Evolutionary conservation across 495 filamentous ascomycete species (phyloP), one percentile per base, ranked within the genome.

Genomic region (Hypoxylon rickii): DNA sequence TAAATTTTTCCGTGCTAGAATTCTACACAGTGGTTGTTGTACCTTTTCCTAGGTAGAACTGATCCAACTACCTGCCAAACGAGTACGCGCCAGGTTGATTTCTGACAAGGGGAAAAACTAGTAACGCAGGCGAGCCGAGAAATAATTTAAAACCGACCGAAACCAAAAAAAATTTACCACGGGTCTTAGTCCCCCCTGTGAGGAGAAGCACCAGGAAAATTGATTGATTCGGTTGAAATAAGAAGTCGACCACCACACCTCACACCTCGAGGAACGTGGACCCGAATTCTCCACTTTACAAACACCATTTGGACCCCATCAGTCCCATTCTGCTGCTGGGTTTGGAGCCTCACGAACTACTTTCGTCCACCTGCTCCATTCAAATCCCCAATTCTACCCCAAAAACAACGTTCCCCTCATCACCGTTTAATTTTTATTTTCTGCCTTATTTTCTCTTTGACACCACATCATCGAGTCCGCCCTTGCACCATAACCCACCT

Each of bases 261-360:
- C 55, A 61, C 63, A 66, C 63, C 63, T 68, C 66, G 66, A 66
- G 65, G 48, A 68, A 66, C 66, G 66, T 65, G 59, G 65, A 65
- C 49, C 61, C 58, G 39, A 54, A 53, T 69, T 69, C 66, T 69
- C 66, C 66, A 69, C 66, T 64, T 66, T 61, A 64, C 52, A 68
- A 68, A 63, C 63, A 66, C 50, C 66, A 74, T 63, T 63, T 58
- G 53, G 77, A 72, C 76, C 76, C 70, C 79, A 82, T 70, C 76
- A 73, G 66, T 79, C 78, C 63, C 74, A 79, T 61, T 64, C 61
- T 64, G 49, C 64, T 69, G 45, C 61, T 59, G 61, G 61, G 51
- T 59, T 59, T 59, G 45, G 66, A 65, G 57, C 59, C 63, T 68
- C 66, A 69, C 66, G 63, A 64, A 66, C 66, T 63, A 61, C 59